Evolutionary conservation across 1,139 yeast species (phyloP), one percentile per base, ranked within the genome.

Genomic region (Suhomyces maxii): DNA sequence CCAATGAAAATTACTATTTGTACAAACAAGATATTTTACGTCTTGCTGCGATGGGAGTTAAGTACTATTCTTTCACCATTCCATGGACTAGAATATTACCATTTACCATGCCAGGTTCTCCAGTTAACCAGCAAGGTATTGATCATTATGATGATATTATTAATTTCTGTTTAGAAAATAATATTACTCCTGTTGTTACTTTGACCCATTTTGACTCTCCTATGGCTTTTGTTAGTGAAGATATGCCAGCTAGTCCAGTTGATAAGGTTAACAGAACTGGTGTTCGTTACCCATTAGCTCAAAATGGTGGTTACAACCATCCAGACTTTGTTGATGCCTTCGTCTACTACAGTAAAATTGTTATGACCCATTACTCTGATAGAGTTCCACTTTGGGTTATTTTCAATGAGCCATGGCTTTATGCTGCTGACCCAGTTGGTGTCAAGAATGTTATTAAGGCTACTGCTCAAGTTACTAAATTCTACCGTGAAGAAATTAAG

Each of bases 41-140:
- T 34, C 39, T 68, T 47, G 67, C 63, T n/a, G 67, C 67, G 10
- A 56, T 67, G 36, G 73, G 73, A 2, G 65, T 63, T 14, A 65
- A 65, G 36, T 44, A 56, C 39, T 68, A 69, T 48, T 65, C 71
- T 3, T 57, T 69, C 53, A 54, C 69, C 11, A 60, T 69, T 37
- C 65, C 73, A 3, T 68, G 73, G 74, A 51, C 69, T 9, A 59
- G 74, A 46, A 63, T 69, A 11, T 54, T 65, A 37, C 71, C 70
- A 8, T 59, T 59, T 44, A 65, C 60, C 3, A 49, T 57, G 26
- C 59, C 60, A 11, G 72, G 68, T 3, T 49, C 64, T 6, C 64
- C 64, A n/a, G 62, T 68, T 25, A 69, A 68, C 49, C 42, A 62
- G 39, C 53, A 52, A 23, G 74, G 67, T 8, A 50, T 69, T 35